Conservation (phyloP, 1,284 basidiomycete species). For the Cryptococcus maquisensis region DNA sequence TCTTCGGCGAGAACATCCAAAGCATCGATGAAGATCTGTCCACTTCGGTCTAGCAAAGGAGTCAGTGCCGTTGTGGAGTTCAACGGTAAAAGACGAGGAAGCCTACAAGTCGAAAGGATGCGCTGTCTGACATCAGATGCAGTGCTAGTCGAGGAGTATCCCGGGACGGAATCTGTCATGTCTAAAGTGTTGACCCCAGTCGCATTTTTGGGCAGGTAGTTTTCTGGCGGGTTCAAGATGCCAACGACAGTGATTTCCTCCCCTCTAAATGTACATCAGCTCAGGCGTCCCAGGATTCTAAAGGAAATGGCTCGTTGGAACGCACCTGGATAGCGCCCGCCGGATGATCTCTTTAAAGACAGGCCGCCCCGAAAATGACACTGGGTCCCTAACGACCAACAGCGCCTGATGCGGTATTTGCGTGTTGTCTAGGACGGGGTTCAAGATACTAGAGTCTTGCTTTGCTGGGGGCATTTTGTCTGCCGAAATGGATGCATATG, state of each 20-base stretch:
- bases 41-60: slow-evolving; percentile 15
- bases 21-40: slow-evolving; percentile 43
- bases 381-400: slow-evolving; percentile 29
- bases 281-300: background rate
- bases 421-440: slow-evolving; percentile 29
- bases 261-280: slow-evolving; percentile 7
- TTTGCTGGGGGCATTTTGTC: background rate
- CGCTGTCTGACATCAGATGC: slow-evolving; percentile 8
- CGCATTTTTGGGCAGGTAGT: slow-evolving; percentile 2
- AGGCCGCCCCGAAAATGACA: slow-evolving; percentile 25
- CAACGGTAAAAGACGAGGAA: background rate
- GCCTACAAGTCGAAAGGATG: slow-evolving; percentile 24
- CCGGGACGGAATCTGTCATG: slow-evolving; percentile 22
- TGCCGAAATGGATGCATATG: background rate
- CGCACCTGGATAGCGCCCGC: slow-evolving; percentile 20
- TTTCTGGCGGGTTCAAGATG: slow-evolving; percentile 18
- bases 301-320: background rate
- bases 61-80: background rate
- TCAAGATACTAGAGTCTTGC: slow-evolving; percentile 13
- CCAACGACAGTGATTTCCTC: slow-evolving; percentile 15
- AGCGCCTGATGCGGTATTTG: slow-evolving; percentile 42
- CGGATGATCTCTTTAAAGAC: slow-evolving; percentile 24
- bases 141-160: slow-evolving; percentile 5
- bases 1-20: slow-evolving; percentile 42
- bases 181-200: slow-evolving; percentile 15